These are phyloP conservation scores for Trichocladium antarcticum DNA, from an alignment of 495 filamentous ascomycete species.

Conservation along the genomic window DNA sequence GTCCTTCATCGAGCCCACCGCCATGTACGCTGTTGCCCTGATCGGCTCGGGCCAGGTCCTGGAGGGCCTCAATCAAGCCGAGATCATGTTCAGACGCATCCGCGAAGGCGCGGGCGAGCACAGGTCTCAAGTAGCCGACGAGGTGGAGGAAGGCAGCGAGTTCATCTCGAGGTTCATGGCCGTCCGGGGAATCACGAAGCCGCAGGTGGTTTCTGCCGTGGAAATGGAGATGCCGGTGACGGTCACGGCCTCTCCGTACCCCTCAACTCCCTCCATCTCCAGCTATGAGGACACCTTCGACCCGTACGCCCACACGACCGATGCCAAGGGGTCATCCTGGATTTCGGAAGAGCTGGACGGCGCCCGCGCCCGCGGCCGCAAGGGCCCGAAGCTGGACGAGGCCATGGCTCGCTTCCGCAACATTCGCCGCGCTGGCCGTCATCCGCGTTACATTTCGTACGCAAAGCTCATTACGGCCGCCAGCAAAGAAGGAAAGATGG, in stretches of 20 bases:
- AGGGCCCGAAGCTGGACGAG: slow-evolving; percentile 63
- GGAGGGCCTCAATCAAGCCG: slow-evolving; percentile 62
- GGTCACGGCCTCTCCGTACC: slow-evolving; percentile 28
- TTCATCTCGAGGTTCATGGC: slow-evolving; percentile 73
- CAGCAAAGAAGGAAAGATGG: slow-evolving; percentile 65
- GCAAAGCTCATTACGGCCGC: slow-evolving; percentile 88
- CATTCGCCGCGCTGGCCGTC: slow-evolving; percentile 82
- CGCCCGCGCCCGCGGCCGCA: slow-evolving; percentile 53
- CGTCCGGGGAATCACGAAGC: slow-evolving; percentile 34
- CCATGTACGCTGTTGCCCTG: slow-evolving; percentile 76
- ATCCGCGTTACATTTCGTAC: slow-evolving; percentile 91
- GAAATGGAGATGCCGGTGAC: slow-evolving; percentile 19
- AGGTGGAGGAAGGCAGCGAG: slow-evolving; percentile 78
- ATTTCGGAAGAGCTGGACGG: slow-evolving; percentile 82
- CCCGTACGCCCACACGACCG: slow-evolving; percentile 77
- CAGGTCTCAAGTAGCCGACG: slow-evolving; percentile 50
- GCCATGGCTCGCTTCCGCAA: slow-evolving; percentile 74
- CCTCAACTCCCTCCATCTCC: slow-evolving; percentile 28
- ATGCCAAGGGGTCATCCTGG: slow-evolving; percentile 80
- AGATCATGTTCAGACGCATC: slow-evolving; percentile 73
- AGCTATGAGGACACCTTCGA: slow-evolving; percentile 70
- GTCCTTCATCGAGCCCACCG: slow-evolving; percentile 70
- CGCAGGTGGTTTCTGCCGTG: slow-evolving; percentile 31
- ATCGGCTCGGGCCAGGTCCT: slow-evolving; percentile 68
- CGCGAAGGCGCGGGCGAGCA: slow-evolving; percentile 41